Base-by-base conservation (phyloP, 2,329 filamentous ascomycete genomes). In the Microcyclospora tardicrescens region DNA sequence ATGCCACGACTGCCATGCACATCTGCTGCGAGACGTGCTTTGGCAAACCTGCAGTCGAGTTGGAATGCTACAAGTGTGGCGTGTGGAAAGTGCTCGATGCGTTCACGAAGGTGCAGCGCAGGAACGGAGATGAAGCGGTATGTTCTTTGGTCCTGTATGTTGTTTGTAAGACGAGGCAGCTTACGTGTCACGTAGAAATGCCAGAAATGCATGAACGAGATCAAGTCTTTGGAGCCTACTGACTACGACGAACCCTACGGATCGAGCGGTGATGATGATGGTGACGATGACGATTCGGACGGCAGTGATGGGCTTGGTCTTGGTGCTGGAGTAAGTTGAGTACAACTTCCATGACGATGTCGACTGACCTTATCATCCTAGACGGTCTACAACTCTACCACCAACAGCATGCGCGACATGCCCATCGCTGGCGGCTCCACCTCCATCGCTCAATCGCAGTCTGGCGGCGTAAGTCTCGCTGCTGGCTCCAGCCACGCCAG, bases 31-130 rank as follows among this genome's bases (percentile, higher is more conserved):
- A 43, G 8, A 14, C 15, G 3, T 56, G 53, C 43, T 24, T 8
- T 8, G 19, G 19, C 5, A 44, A 41, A 11, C 41, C 39, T 1
- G 16, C 28, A 15, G 40, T 46, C 33, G 53, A 55, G 42, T 38
- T 54, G 27, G 30, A 43, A 11, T 57, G 54, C 46, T 37, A 38
- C 41, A 33, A 41, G 19, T 57, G 54, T 39, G 43, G 48, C 13
- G 14, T 33, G 15, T 36, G 37, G 15, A 55, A 54, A 38, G 44
- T 34, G 11, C 39, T 50, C 31, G 44, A 48, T 28, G 33, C 35
- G 12, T 55, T 54, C 42, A 43, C 42, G 29, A 52, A 53, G 44
- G 33, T 41, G 11, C 51, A 55, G 42, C 45, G 51, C 15, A 41
- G 38, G 29, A 45, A 34, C 14, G 46, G 39, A 2, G 52, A 55